Conservation (phyloP, 495 filamentous ascomycete genomes). For the Amniculicola lignicola region DNA sequence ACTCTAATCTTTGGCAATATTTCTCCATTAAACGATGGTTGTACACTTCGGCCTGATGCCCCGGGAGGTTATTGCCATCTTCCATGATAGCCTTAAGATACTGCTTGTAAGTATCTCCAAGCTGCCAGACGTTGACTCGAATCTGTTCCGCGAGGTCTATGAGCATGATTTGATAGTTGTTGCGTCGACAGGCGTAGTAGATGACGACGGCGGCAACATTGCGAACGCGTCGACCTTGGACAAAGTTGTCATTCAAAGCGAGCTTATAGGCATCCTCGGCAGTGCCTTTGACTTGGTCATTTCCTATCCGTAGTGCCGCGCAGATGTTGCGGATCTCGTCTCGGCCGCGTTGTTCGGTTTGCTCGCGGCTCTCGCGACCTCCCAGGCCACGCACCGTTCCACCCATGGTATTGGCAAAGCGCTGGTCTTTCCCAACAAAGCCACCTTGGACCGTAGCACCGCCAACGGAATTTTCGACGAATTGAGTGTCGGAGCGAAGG, state of each 20-base stretch:
- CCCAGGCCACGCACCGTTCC: slow-evolving; percentile 55
- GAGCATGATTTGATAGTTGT: slow-evolving; percentile 68
- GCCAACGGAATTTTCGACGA: slow-evolving; percentile 77
- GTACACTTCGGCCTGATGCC: too few species aligned
- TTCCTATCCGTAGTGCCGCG: slow-evolving; percentile 48
- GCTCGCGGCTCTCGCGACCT: slow-evolving; percentile 63
- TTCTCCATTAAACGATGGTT: slow-evolving; percentile 82
- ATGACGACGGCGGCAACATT: slow-evolving; percentile 82
- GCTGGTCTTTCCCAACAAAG: slow-evolving; percentile 78
- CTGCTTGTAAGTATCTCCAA: slow-evolving; percentile 79
- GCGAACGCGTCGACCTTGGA: slow-evolving; percentile 79
- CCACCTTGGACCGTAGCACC: slow-evolving; percentile 89
- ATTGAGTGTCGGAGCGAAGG: slow-evolving; percentile 86
- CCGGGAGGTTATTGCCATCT: too few species aligned
- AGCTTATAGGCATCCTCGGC: slow-evolving; percentile 75
- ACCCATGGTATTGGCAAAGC: slow-evolving; percentile 60
- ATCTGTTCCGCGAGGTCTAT: slow-evolving; percentile 92
- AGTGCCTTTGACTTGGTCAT: slow-evolving; percentile 56
- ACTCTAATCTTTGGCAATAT: slow-evolving; percentile 86
- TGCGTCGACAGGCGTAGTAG: slow-evolving; percentile 76
- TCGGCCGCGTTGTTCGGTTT: slow-evolving; percentile 62
- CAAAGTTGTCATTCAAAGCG: slow-evolving; percentile 73
- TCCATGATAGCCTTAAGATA: slow-evolving; percentile 64
- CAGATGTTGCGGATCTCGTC: slow-evolving; percentile 33
- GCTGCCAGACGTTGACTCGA: slow-evolving; percentile 83